A percentile compares a stretch with the other conserved stretches of the same genome.
Evolutionary conservation across 805 yeast genomes (phyloP).

Genomic region (Yamadazyma sp.): DNA sequence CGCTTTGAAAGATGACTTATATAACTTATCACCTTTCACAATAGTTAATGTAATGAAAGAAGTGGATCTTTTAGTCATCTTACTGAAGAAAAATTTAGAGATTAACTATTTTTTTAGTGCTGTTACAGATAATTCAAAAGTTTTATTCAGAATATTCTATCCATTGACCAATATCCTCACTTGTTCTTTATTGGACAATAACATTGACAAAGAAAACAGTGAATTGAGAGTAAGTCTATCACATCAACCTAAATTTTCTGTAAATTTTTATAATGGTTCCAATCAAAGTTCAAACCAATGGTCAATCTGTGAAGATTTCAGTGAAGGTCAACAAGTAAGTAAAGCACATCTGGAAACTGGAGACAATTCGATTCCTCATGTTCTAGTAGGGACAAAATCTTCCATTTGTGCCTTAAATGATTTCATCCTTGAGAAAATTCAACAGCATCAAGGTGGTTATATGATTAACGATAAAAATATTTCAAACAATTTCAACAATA

Average conservation of each 20-base stretch:
- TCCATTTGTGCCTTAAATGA: constrained; percentile 53
- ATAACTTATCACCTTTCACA: constrained; percentile 66
- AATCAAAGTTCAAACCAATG: constrained; percentile 59
- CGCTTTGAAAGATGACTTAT: constrained; percentile 42
- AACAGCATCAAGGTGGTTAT: constrained; percentile 13
- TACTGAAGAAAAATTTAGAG: constrained; percentile 68
- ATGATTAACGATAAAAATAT: constrained; percentile 7
- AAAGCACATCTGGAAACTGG: constrained; percentile 56
- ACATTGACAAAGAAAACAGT: constrained; percentile 33
- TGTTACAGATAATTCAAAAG: constrained; percentile 61
- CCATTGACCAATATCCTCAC: constrained; percentile 60
- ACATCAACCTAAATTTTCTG: constrained; percentile 75
- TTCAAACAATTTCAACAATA: neutral
- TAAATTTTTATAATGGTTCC: constrained; percentile 60
- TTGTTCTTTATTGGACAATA: constrained; percentile 54
- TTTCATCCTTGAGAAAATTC: constrained; percentile 44
- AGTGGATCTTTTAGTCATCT: constrained; percentile 67
- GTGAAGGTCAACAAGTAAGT: constrained; percentile 79
- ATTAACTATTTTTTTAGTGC: constrained; percentile 79
- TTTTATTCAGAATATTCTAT: constrained; percentile 68
- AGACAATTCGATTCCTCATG: constrained; percentile 66
- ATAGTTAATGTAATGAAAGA: constrained; percentile 61
- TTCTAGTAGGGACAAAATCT: constrained; percentile 54
- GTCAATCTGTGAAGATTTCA: constrained; percentile 81
- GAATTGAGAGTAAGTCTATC: constrained; percentile 51